Base-by-base conservation (phyloP, 2,329 filamentous ascomycete genomes). In the Arthrocladium fulminans region DNA sequence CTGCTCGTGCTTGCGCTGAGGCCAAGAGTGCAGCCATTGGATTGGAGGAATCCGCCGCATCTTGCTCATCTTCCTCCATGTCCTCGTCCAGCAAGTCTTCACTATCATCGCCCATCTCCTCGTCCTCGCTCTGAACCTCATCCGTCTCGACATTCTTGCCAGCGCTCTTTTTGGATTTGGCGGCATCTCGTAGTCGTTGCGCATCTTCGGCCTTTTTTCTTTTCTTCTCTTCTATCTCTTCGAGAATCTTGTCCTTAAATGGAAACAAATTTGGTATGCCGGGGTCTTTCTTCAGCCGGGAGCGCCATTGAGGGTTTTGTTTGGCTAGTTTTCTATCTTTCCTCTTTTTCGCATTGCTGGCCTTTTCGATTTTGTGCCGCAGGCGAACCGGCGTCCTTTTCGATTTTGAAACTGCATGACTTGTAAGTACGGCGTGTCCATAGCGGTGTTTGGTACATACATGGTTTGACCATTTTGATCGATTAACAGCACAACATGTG, bases 241-340 rank as follows among this genome's bases (percentile, higher is more conserved):
- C 81, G 27, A 98, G 77, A 23, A 98, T 79, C 74, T 85, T 89
- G 67, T 96, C 89, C 73, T 98, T 98, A 76, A 92, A 96, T 1
- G 92, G 92, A 71, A 96, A 98, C 29, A 96, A 72, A 64, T 97
- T 98, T 34, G 92, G 92, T 54, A 98, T 96, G 42, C 92, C 92
- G 20, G 90, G 92, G 61, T 98, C 92, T 73, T 97, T 98, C 79
- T 96, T 97, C 58, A 95, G 66, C 67, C 88, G 86, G 51, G 88
- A 89, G 59, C 86, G 81, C 88, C 92, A 97, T 86, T 95, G 81
- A 27, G 92, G 90, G 67, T 96, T 95, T 80, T 80, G 54, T 74
- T 95, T 97, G 48, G 85, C 88, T 49, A 81, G 75, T 75, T 95
- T 97, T 63, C 82, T 84, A 53, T 81, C 73, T 70, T 98, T 98